A percentile compares a stretch with the other conserved stretches of the same genome.
phyloP scores from a whole-genome alignment of 1,284 basidiomycete species.

The Ganoderma lucidum region DNA sequence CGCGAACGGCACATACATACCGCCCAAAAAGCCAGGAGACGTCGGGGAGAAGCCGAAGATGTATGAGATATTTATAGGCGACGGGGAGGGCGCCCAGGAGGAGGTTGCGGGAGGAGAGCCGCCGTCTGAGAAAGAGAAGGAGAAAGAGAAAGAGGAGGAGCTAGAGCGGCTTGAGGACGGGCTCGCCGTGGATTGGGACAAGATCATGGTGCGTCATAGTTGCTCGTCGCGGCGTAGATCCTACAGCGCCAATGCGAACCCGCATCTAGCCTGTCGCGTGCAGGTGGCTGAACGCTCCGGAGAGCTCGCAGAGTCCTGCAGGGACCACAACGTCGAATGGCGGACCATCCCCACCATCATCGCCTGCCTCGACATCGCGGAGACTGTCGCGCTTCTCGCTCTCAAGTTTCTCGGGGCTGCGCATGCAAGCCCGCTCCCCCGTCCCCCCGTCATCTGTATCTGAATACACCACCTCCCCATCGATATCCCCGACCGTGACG shows the following conservation, averaged over 20 bases:
- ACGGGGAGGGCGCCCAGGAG: not conserved
- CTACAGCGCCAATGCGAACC: not conserved
- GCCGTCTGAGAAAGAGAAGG: constrained; percentile 2
- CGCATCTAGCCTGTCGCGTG: constrained; percentile 22
- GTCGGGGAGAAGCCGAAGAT: constrained; percentile 33
- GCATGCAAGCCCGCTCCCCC: constrained; percentile 12
- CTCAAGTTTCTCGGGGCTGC: constrained; percentile 11
- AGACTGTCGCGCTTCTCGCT: constrained; percentile 12
- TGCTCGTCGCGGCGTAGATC: not conserved
- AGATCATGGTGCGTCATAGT: constrained; percentile 28
- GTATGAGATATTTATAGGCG: constrained; percentile 31
- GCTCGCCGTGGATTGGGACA: constrained; percentile 27
- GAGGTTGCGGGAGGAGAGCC: not conserved
- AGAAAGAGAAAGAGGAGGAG: constrained; percentile 21
- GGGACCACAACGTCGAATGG: not conserved
- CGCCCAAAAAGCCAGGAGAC: constrained; percentile 28
- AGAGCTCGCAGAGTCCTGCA: not conserved
- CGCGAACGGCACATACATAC: constrained; percentile 64
- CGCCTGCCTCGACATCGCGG: constrained; percentile 13
- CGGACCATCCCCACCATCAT: not conserved
- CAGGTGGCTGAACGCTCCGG: constrained; percentile 16
- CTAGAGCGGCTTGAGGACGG: constrained; percentile 9
- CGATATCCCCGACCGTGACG: not conserved
- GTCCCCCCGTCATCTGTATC: not conserved
- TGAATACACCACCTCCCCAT: not conserved